Conservation (phyloP, 2,329 filamentous ascomycete genomes). For the Trichoderma atrobrunneum region DNA sequence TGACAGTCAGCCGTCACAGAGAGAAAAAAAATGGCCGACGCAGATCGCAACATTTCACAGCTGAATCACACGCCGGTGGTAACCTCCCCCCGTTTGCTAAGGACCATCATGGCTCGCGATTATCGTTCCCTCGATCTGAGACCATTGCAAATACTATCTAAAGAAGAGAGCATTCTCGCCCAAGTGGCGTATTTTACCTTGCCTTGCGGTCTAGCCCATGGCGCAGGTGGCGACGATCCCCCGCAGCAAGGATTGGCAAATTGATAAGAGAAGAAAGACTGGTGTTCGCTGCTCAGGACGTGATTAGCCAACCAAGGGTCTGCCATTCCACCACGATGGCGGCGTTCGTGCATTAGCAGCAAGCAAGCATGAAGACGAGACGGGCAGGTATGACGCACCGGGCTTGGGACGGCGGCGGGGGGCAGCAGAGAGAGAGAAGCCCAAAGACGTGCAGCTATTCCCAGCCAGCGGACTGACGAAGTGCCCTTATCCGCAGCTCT, state of each 20-base stretch:
- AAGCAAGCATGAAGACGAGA: conserved; percentile 18
- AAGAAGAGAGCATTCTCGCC: neutral
- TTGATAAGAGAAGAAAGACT: conserved; percentile 11
- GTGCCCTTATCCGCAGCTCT: conserved; percentile 4
- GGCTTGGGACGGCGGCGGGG: neutral
- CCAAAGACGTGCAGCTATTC: conserved; percentile 8
- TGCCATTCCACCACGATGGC: conserved; percentile 1
- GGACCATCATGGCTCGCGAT: neutral
- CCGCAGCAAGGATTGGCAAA: conserved; percentile 9
- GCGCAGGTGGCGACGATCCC: conserved; percentile 14
- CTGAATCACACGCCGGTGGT: conserved; percentile 1
- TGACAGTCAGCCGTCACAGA: neutral
- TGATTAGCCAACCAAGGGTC: conserved; percentile 15
- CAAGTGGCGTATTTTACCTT: conserved; percentile 17
- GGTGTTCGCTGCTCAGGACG: neutral
- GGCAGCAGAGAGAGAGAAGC: neutral
- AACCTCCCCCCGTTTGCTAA: neutral
- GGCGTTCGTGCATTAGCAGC: conserved; percentile 20
- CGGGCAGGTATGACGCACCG: conserved; percentile 21
- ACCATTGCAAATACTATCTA: neutral
- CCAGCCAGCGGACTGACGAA: neutral
- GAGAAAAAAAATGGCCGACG: too few relatives aligned
- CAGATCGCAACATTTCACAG: neutral
- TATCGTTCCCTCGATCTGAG: neutral
- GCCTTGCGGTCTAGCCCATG: neutral